Conservation (phyloP, 176 grass and related monocot species). For the Puccinellia tenuiflora region DNA sequence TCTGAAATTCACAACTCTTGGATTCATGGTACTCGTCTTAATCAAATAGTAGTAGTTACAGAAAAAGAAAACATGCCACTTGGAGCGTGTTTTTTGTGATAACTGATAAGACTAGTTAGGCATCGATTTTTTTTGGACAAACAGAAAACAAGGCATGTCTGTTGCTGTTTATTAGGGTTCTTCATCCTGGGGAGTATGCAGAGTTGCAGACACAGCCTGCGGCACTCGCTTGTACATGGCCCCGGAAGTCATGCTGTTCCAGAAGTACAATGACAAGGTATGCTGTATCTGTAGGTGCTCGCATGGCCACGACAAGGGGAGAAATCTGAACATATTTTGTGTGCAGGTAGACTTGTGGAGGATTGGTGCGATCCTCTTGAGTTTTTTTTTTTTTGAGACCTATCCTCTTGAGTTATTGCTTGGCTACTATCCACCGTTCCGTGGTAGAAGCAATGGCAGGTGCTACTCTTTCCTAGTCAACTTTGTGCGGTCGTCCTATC, state of each 20-base stretch:
- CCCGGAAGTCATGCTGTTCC: constrained; percentile 65
- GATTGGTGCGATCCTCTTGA: constrained; percentile 37
- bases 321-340: not conserved
- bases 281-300: not conserved
- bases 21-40: not conserved
- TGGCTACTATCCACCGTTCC: constrained; percentile 49
- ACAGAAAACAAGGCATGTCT: not conserved
- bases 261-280: constrained; percentile 55
- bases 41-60: not conserved
- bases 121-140: not conserved
- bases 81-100: not conserved
- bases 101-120: not conserved
- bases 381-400: too few species aligned
- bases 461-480: too few species aligned
- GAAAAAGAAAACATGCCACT: not conserved
- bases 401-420: constrained; percentile 60
- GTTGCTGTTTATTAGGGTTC: constrained; percentile 26
- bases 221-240: constrained; percentile 65
- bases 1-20: not conserved
- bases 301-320: not conserved
- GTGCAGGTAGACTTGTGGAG: constrained; percentile 64
- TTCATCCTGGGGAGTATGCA: constrained; percentile 47
- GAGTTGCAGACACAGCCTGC: constrained; percentile 37
- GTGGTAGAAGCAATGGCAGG: constrained; percentile 51
- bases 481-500: not conserved